phyloP scores from a whole-genome alignment of 2,329 filamentous ascomycete species.

The Ascochyta pisi region DNA sequence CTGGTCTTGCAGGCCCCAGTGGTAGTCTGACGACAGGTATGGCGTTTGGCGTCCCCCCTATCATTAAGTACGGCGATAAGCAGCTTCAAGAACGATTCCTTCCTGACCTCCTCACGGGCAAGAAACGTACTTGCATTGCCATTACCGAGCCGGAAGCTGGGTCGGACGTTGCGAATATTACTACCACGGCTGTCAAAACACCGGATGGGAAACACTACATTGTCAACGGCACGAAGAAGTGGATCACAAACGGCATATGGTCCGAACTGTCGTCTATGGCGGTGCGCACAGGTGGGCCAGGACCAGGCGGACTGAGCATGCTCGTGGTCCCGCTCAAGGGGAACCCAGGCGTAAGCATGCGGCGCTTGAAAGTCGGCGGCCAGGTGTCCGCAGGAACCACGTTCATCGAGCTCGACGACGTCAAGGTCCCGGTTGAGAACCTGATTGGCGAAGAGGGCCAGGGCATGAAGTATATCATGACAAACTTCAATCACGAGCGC shows the following conservation, averaged over 20 bases:
- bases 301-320: conserved; percentile 68
- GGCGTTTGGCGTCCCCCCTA: conserved; percentile 74
- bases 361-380: conserved; percentile 71
- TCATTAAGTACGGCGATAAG: conserved; percentile 71
- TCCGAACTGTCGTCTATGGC: conserved; percentile 73
- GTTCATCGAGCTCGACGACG: conserved; percentile 78
- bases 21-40: conserved; percentile 74
- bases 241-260: conserved; percentile 69
- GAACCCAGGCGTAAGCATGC: conserved; percentile 71
- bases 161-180: conserved; percentile 75
- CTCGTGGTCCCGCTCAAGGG: conserved; percentile 74
- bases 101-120: conserved; percentile 70
- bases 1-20: conserved; percentile 68
- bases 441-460: conserved; percentile 72
- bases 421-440: conserved; percentile 73
- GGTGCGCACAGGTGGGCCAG: conserved; percentile 73
- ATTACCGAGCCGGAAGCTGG: conserved; percentile 81
- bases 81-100: conserved; percentile 72
- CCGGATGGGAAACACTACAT: conserved; percentile 71
- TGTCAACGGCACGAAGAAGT: conserved; percentile 79
- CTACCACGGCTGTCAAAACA: conserved; percentile 69
- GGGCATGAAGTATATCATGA: conserved; percentile 78
- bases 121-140: conserved; percentile 74
- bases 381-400: conserved; percentile 72
- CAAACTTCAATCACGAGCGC: conserved; percentile 81